These are phyloP conservation scores for Myxozyma nipponensis DNA, from an alignment of 805 yeast species.

Conservation along the genomic window DNA sequence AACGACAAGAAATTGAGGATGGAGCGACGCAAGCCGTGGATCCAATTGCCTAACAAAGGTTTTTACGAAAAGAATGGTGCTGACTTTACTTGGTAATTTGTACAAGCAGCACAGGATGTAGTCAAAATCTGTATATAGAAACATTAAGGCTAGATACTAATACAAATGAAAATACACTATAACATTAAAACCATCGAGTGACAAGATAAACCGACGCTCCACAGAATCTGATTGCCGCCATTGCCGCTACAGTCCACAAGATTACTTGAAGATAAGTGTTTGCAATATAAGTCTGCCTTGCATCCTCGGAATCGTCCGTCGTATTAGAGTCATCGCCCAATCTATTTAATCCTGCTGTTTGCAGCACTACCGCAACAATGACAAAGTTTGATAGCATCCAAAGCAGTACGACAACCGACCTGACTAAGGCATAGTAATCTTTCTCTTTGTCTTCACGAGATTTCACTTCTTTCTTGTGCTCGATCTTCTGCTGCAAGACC, in stretches of 20 bases:
- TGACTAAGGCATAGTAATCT: conserved; percentile 82
- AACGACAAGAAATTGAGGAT: conserved; percentile 55
- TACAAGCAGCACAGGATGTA: not conserved
- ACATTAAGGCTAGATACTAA: not conserved
- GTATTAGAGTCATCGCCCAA: conserved; percentile 5
- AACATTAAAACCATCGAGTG: conserved; percentile 31
- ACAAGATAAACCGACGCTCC: conserved; percentile 66
- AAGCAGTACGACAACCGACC: conserved; percentile 80
- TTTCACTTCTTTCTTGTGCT: conserved; percentile 37
- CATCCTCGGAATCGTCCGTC: conserved; percentile 13
- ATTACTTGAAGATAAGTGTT: conserved; percentile 71
- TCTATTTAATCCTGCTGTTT: conserved; percentile 15
- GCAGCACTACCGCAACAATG: conserved; percentile 67
- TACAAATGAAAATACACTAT: not conserved
- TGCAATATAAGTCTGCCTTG: conserved; percentile 7
- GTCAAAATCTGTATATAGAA: not conserved
- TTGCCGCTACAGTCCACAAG: conserved; percentile 87
- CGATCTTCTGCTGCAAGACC: conserved; percentile 43
- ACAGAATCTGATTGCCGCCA: conserved; percentile 76
- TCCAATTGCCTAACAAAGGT: conserved; percentile 41
- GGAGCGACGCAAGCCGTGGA: conserved; percentile 50
- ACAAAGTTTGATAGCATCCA: conserved; percentile 89
- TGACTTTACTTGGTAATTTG: conserved; percentile 38
- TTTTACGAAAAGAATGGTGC: conserved; percentile 37
- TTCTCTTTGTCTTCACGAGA: conserved; percentile 55